phyloP scores from a whole-genome alignment of 176 grass and related monocot genomes.

The Raddia guianensis region DNA sequence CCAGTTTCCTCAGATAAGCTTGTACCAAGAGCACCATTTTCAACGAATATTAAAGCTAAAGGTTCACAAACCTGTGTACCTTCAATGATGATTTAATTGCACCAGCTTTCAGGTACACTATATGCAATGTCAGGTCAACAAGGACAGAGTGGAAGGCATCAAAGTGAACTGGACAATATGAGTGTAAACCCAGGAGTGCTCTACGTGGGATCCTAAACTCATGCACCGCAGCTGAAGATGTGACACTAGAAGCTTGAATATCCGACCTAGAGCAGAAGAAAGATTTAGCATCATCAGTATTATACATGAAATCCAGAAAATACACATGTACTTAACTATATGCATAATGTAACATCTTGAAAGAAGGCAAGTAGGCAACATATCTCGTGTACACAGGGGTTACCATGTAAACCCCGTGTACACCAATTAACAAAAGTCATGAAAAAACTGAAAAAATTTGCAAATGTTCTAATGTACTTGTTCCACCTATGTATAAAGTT shows the following conservation, averaged over 20 bases:
- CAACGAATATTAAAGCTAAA: slow-evolving; percentile 57
- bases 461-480: no score
- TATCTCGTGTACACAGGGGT: no score
- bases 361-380: slow-evolving; percentile 30
- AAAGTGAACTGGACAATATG: slow-evolving; percentile 97
- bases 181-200: slow-evolving; percentile 85
- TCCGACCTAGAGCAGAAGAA: slow-evolving; percentile 68
- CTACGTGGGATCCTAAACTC: slow-evolving; percentile 92
- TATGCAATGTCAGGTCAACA: slow-evolving; percentile 90
- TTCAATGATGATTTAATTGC: slow-evolving; percentile 73
- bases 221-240: slow-evolving; percentile 74
- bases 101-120: slow-evolving; percentile 93
- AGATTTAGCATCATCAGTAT: slow-evolving; percentile 30
- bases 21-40: slow-evolving; percentile 29
- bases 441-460: no score
- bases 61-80: slow-evolving; percentile 92
- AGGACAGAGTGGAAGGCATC: slow-evolving; percentile 86
- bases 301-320: slow-evolving; percentile 18
- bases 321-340: neutral
- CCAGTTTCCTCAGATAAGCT: slow-evolving; percentile 27
- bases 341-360: neutral
- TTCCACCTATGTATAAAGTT: no score
- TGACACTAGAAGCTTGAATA: slow-evolving; percentile 59
- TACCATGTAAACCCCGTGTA: no score
- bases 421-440: no score